A percentile compares a stretch with the other conserved stretches of the same genome.
phyloP scores from a whole-genome alignment of 1,284 basidiomycete genomes.

The Xerocomus minutiporus region DNA sequence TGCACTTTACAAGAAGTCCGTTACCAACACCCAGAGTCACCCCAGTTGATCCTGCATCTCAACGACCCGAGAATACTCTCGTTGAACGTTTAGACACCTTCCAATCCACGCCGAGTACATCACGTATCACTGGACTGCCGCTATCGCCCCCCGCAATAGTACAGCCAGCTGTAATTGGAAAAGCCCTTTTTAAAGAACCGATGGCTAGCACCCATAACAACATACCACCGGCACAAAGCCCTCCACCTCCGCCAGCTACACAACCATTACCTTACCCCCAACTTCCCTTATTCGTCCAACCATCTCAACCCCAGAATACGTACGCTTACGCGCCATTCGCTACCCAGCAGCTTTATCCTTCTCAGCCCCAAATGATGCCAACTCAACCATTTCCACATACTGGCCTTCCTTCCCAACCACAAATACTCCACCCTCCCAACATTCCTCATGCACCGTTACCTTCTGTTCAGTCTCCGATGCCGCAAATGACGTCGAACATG shows the following conservation, averaged over 20 bases:
- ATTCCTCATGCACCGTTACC: slow-evolving; percentile 14
- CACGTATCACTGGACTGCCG: neutral
- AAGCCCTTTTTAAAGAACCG: slow-evolving; percentile 4
- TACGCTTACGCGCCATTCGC: slow-evolving; percentile 11
- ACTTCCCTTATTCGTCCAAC: slow-evolving; percentile 9
- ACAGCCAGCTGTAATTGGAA: neutral
- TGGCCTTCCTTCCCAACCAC: slow-evolving; percentile 19
- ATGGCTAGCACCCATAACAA: neutral
- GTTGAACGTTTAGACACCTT: neutral
- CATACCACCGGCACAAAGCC: slow-evolving; percentile 2
- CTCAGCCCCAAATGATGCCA: slow-evolving; percentile 19
- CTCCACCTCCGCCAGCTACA: slow-evolving; percentile 2
- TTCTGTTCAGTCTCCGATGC: slow-evolving; percentile 13
- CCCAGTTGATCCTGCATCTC: slow-evolving; percentile 36
- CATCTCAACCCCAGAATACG: slow-evolving; percentile 21
- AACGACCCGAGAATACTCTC: slow-evolving; percentile 1
- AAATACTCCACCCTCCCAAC: slow-evolving; percentile 8
- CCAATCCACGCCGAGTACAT: slow-evolving; percentile 1
- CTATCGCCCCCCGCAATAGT: slow-evolving; percentile 1
- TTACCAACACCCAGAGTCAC: slow-evolving; percentile 59
- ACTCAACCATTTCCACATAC: slow-evolving; percentile 18
- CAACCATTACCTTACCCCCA: slow-evolving; percentile 16
- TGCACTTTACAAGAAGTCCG: slow-evolving; percentile 40
- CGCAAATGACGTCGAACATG: slow-evolving; percentile 11
- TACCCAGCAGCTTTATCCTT: slow-evolving; percentile 16